Conservation (phyloP, 2,329 filamentous ascomycete species). For the Cercospora sp. region DNA sequence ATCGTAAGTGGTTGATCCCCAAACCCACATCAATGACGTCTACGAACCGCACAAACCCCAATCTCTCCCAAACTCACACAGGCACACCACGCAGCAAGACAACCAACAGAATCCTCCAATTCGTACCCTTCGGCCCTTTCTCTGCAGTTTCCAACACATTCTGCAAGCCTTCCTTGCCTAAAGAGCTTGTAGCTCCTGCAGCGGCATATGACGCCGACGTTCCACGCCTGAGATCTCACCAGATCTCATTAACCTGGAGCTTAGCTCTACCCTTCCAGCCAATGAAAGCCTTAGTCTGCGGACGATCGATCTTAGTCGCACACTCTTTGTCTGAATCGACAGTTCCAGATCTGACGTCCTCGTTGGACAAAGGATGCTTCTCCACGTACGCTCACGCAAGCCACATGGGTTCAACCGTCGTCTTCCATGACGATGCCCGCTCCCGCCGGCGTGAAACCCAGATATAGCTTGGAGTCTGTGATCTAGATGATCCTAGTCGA, state of each 20-base stretch:
- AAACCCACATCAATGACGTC: conserved; percentile 15
- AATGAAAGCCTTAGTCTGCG: fast-evolving
- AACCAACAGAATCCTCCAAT: background rate
- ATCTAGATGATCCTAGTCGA: conserved; percentile 1
- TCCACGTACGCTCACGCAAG: background rate
- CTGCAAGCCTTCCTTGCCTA: background rate
- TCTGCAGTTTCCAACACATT: background rate
- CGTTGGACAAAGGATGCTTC: background rate
- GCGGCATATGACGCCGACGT: background rate
- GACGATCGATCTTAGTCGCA: conserved; percentile 1
- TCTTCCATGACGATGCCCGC: background rate
- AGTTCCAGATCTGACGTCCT: background rate
- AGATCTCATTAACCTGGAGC: background rate
- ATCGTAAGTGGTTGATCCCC: background rate
- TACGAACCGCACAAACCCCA: conserved; percentile 1
- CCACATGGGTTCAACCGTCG: background rate
- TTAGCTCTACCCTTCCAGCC: background rate
- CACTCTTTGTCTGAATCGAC: conserved; percentile 2
- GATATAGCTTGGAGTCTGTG: background rate
- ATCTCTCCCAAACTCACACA: background rate
- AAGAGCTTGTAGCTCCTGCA: background rate
- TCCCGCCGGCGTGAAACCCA: background rate
- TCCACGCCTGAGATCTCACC: conserved; percentile 1
- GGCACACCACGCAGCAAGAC: background rate
- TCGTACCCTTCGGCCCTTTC: background rate